These are phyloP conservation scores for Naganishia vishniacii DNA, from an alignment of 768 basidiomycete genomes.

Conservation along the genomic window DNA sequence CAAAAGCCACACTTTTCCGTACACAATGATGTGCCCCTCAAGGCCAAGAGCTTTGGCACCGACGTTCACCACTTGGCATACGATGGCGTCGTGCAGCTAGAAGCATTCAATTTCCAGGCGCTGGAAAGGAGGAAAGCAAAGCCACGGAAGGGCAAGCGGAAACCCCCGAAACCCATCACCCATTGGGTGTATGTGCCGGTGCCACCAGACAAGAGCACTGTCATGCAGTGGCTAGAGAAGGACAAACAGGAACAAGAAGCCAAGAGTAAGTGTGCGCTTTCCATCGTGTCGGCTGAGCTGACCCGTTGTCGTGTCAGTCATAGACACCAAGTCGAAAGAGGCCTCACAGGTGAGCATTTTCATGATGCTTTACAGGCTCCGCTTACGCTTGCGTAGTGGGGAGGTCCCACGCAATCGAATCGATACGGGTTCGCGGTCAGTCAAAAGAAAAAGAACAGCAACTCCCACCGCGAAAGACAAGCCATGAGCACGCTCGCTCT, in stretches of 20 bases:
- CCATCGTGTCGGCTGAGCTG: not conserved
- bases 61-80: slow-evolving; percentile 54
- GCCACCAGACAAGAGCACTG: slow-evolving; percentile 62
- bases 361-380: not conserved
- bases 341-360: slow-evolving; percentile 37
- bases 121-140: too few species aligned
- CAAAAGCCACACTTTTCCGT: slow-evolving; percentile 75
- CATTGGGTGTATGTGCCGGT: slow-evolving; percentile 74
- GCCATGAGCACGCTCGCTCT: slow-evolving; percentile 73
- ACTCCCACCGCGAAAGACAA: slow-evolving; percentile 58
- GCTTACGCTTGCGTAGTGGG: slow-evolving; percentile 52
- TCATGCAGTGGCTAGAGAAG: slow-evolving; percentile 56
- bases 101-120: slow-evolving; percentile 56
- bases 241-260: slow-evolving; percentile 32
- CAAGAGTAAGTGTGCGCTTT: not conserved
- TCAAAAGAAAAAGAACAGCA: slow-evolving; percentile 51
- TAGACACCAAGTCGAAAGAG: slow-evolving; percentile 24
- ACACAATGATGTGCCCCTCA: slow-evolving; percentile 55
- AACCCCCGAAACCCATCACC: not conserved
- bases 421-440: slow-evolving; percentile 64
- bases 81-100: slow-evolving; percentile 57
- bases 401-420: slow-evolving; percentile 70
- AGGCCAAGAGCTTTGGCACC: slow-evolving; percentile 9
- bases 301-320: not conserved
- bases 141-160: slow-evolving; percentile 44